These are phyloP conservation scores for Pseudocercospora vitis DNA, from an alignment of 2,329 filamentous ascomycete species.

Conservation along the genomic window DNA sequence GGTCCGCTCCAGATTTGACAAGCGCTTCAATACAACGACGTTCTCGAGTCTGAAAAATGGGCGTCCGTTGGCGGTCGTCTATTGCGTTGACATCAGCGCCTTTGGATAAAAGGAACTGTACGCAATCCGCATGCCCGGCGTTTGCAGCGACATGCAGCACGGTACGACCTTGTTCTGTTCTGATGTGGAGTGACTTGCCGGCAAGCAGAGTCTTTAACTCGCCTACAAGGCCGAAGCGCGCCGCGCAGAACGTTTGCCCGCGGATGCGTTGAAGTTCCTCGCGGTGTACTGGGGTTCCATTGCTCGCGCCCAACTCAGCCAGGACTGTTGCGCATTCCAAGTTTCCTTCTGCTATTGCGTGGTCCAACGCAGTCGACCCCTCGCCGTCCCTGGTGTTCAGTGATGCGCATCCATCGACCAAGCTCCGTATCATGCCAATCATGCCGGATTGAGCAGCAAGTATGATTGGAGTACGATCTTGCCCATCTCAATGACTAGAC, in stretches of 20 bases:
- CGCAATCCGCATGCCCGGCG: neutral
- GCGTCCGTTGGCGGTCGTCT: neutral
- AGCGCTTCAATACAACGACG: neutral
- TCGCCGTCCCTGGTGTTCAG: neutral
- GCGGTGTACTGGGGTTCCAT: neutral
- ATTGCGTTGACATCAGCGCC: neutral
- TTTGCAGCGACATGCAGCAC: neutral
- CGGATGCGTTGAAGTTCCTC: neutral
- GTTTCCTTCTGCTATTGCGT: neutral
- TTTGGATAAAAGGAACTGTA: neutral
- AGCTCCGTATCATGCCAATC: neutral
- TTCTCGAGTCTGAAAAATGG: neutral
- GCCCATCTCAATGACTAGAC: neutral
- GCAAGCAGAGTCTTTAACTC: too few species aligned
- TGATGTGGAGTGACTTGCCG: neutral
- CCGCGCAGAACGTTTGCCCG: neutral
- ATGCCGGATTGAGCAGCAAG: too few species aligned
- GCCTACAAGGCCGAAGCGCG: too few species aligned
- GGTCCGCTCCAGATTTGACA: neutral
- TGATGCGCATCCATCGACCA: neutral
- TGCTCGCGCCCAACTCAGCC: neutral
- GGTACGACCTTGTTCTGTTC: neutral
- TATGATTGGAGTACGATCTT: neutral
- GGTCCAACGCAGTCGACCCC: neutral
- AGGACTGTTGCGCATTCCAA: neutral